phyloP scores from a whole-genome alignment of 306 rosid species.

The Acacia confusa region DNA sequence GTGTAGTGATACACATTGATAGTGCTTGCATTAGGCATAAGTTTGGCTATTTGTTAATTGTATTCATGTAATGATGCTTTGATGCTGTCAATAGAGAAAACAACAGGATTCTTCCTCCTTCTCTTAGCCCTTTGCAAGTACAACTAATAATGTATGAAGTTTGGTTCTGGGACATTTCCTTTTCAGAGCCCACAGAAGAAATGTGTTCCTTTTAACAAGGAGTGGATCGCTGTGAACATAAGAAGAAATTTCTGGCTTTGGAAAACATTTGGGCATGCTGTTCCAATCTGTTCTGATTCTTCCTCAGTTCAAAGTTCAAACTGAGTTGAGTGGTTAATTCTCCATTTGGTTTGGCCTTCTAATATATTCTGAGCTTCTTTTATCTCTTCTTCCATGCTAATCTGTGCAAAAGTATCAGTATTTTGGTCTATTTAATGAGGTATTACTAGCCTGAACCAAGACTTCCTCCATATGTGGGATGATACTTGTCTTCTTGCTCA shows the following conservation, averaged over 20 bases:
- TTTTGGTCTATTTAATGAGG: neutral
- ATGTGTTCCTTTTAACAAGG: neutral
- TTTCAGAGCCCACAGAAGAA: conserved; percentile 1
- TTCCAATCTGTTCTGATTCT: neutral
- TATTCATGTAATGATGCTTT: too few relatives aligned
- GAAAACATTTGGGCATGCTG: neutral
- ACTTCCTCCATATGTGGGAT: neutral
- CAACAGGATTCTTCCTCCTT: conserved; percentile 43
- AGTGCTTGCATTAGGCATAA: too few relatives aligned
- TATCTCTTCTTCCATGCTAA: neutral
- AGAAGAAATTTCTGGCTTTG: neutral
- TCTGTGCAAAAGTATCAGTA: neutral
- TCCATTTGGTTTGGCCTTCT: neutral
- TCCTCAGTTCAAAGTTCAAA: neutral
- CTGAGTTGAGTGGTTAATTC: neutral
- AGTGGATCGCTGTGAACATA: neutral
- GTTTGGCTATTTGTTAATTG: too few relatives aligned
- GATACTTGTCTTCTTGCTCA: neutral
- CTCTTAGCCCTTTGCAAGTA: conserved; percentile 82
- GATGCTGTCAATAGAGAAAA: conserved; percentile 40
- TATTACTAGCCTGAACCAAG: neutral
- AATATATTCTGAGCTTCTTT: neutral
- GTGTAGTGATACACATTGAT: too few relatives aligned
- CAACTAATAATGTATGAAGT: conserved; percentile 28
- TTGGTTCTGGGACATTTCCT: conserved; percentile 14